These are phyloP conservation scores for Clarireedia hainanense DNA, from an alignment of 2,329 filamentous ascomycete species.

Conservation along the genomic window DNA sequence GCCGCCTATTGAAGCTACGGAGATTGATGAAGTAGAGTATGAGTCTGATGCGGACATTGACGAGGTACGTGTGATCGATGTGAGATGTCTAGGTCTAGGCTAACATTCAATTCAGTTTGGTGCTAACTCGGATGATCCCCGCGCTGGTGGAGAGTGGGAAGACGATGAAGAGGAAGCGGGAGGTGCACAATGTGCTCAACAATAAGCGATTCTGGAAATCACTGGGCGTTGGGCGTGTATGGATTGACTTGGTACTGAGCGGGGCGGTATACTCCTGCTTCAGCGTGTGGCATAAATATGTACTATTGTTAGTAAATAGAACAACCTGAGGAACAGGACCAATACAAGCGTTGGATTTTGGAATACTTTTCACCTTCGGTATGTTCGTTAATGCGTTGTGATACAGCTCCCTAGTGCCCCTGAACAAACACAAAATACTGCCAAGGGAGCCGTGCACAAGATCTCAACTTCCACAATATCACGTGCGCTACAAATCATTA, in stretches of 20 bases:
- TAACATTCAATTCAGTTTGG: slow-evolving; percentile 50
- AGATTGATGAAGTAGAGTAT: slow-evolving; percentile 81
- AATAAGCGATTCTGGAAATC: slow-evolving; percentile 19
- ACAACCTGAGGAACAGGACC: neutral
- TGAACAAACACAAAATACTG: too few relatives aligned
- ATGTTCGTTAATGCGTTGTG: too few relatives aligned
- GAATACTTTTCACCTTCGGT: too few relatives aligned
- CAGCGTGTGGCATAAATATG: slow-evolving; percentile 2
- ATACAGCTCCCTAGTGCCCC: too few relatives aligned
- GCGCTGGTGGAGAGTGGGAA: slow-evolving; percentile 59
- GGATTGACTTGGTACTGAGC: neutral
- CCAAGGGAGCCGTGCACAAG: neutral
- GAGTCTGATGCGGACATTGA: slow-evolving; percentile 79
- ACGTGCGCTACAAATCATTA: neutral
- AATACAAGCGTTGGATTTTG: neutral
- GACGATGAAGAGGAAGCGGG: slow-evolving; percentile 60
- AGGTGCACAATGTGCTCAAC: slow-evolving; percentile 53
- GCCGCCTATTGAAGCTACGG: slow-evolving; percentile 51
- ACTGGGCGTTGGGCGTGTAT: neutral
- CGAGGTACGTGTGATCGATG: slow-evolving; percentile 44
- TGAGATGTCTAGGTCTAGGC: slow-evolving; percentile 9
- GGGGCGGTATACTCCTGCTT: neutral
- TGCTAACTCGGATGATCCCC: slow-evolving; percentile 59
- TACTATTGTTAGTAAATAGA: neutral
- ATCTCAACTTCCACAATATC: neutral